A percentile compares a stretch with the other conserved stretches of the same genome.
phyloP scores from a whole-genome alignment of 2,329 filamentous ascomycete species.

The Metarhizium guizhouense region DNA sequence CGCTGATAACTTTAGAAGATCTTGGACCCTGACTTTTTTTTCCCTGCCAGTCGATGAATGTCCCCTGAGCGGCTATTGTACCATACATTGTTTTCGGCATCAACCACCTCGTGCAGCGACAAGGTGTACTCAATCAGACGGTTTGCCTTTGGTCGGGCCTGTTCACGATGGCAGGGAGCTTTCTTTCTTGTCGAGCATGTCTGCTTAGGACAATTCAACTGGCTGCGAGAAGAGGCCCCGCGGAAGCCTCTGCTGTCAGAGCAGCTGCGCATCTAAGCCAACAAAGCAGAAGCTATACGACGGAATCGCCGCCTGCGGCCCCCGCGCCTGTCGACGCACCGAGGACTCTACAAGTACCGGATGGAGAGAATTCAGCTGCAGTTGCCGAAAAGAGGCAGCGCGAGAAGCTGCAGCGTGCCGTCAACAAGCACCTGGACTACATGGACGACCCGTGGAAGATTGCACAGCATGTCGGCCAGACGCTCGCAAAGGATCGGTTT shows the following conservation, averaged over 20 bases:
- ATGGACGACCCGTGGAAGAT: constrained; percentile 66
- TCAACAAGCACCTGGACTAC: constrained; percentile 50
- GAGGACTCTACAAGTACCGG: constrained; percentile 11
- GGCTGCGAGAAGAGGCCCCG: constrained; percentile 3
- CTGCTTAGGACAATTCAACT: constrained; percentile 17
- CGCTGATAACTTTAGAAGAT: constrained; percentile 11
- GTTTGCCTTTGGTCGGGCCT: not conserved
- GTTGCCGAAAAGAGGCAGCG: constrained; percentile 11
- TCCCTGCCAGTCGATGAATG: no score
- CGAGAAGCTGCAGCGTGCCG: constrained; percentile 26
- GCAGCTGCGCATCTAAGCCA: constrained; percentile 5
- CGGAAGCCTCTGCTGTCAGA: not conserved
- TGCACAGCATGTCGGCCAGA: constrained; percentile 53
- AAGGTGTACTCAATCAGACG: not conserved
- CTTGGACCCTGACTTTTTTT: no score
- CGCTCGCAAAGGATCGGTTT: constrained; percentile 49
- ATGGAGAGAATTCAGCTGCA: constrained; percentile 3
- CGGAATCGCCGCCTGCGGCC: not conserved
- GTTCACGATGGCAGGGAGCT: constrained; percentile 16
- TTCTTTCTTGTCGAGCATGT: constrained; percentile 18
- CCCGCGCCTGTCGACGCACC: constrained; percentile 13
- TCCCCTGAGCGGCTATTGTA: no score
- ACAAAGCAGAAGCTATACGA: constrained; percentile 9
- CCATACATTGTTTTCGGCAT: no score
- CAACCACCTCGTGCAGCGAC: not conserved